phyloP scores from a whole-genome alignment of 169 alveolate species.

The Plasmodium ovale region DNA sequence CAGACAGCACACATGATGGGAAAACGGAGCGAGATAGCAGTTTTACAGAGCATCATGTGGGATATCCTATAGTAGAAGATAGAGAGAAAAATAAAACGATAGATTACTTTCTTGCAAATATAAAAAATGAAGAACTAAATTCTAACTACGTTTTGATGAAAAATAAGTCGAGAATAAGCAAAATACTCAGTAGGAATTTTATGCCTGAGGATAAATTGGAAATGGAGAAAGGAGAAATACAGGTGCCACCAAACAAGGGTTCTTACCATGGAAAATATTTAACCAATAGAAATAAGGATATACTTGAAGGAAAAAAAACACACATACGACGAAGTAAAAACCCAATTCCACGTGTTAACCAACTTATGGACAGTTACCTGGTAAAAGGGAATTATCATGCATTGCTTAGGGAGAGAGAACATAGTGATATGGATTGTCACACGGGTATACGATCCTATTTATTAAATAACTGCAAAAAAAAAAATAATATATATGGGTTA shows the following conservation, averaged over 20 bases:
- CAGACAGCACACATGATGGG: background rate
- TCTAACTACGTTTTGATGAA: slow-evolving; percentile 13
- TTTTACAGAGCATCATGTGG: background rate
- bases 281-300: background rate
- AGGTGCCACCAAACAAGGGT: background rate
- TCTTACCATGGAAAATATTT: no score
- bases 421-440: background rate
- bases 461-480: slow-evolving; percentile 31
- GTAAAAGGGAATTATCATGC: background rate
- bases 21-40: background rate
- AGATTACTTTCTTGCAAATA: slow-evolving; percentile 29
- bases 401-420: background rate
- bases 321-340: background rate
- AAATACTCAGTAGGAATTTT: background rate
- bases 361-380: background rate
- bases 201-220: background rate
- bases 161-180: background rate
- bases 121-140: slow-evolving; percentile 27
- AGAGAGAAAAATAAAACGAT: slow-evolving; percentile 23
- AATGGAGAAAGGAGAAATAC: background rate
- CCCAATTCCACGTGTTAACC: no score
- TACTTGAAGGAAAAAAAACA: background rate
- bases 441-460: slow-evolving; percentile 15
- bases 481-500: slow-evolving; percentile 55
- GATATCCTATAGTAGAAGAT: slow-evolving; percentile 2